A percentile compares a stretch with the other conserved stretches of the same genome.
phyloP scores from a whole-genome alignment of 2,329 filamentous ascomycete genomes.

The Akanthomyces dipterigenus region DNA sequence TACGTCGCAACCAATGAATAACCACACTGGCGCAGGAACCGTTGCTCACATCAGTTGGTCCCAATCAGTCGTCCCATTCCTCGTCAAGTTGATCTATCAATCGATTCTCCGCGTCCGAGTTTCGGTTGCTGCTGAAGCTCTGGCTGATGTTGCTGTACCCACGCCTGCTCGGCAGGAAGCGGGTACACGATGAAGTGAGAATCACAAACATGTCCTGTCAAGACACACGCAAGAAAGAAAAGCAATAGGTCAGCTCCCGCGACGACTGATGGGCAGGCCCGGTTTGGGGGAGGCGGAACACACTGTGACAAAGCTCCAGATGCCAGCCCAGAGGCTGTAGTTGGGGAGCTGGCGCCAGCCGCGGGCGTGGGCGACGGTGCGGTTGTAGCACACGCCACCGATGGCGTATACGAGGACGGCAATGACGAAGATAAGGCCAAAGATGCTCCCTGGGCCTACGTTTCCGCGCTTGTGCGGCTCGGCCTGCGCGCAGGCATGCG shows the following conservation, averaged over 20 bases:
- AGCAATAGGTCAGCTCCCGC: conserved; percentile 20
- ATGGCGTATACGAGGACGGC: conserved; percentile 83
- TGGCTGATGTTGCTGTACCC: conserved; percentile 61
- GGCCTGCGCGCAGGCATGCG: conserved; percentile 66
- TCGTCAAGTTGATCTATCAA: conserved; percentile 95
- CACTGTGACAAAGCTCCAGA: conserved; percentile 74
- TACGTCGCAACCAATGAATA: neutral
- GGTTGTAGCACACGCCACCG: conserved; percentile 91
- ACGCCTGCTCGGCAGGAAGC: conserved; percentile 55
- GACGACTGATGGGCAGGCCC: conserved; percentile 24
- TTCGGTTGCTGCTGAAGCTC: conserved; percentile 43
- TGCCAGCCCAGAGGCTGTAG: conserved; percentile 84
- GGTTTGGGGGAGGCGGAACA: conserved; percentile 26
- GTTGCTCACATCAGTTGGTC: neutral
- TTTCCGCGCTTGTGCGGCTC: conserved; percentile 67
- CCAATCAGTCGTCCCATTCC: conserved; percentile 76
- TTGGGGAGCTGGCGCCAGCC: conserved; percentile 96
- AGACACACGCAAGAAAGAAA: conserved; percentile 16
- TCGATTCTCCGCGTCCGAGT: conserved; percentile 78
- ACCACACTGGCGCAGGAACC: neutral
- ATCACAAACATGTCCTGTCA: conserved; percentile 61
- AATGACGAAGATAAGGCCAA: conserved; percentile 73
- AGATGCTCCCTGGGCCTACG: conserved; percentile 67
- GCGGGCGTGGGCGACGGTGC: conserved; percentile 86
- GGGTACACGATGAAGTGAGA: conserved; percentile 60